These are phyloP conservation scores for Arctium minus DNA, from an alignment of 129 eudicot species.

Conservation along the genomic window DNA sequence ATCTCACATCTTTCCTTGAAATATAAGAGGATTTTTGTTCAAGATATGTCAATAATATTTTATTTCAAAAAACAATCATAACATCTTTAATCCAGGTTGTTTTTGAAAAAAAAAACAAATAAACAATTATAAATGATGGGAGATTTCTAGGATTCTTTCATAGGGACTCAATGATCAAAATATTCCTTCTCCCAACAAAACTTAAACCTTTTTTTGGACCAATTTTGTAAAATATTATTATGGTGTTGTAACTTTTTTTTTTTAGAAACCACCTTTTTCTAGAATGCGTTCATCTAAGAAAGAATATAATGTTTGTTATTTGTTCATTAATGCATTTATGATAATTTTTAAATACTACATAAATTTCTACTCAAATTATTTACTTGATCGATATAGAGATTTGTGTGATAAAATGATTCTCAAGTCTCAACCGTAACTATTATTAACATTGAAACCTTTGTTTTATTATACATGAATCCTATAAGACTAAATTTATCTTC, in stretches of 20 bases:
- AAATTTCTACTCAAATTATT: no score
- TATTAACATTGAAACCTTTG: no score
- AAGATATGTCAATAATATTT: not conserved
- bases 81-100: not conserved
- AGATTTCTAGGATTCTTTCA: not conserved
- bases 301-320: not conserved
- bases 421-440: no score
- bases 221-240: not conserved
- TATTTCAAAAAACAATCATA: not conserved
- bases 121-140: not conserved
- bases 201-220: not conserved
- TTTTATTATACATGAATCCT: no score
- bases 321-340: not conserved
- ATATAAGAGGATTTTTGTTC: not conserved
- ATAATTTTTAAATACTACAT: not conserved
- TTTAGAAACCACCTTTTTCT: not conserved
- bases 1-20: not conserved
- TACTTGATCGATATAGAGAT: no score
- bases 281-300: not conserved
- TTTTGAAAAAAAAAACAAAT: not conserved
- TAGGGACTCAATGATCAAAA: not conserved
- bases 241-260: not conserved
- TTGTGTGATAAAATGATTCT: no score
- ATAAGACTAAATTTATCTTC: no score
- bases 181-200: not conserved